These are phyloP conservation scores for Monascus purpureus DNA, from an alignment of 495 filamentous ascomycete genomes.

Conservation along the genomic window DNA sequence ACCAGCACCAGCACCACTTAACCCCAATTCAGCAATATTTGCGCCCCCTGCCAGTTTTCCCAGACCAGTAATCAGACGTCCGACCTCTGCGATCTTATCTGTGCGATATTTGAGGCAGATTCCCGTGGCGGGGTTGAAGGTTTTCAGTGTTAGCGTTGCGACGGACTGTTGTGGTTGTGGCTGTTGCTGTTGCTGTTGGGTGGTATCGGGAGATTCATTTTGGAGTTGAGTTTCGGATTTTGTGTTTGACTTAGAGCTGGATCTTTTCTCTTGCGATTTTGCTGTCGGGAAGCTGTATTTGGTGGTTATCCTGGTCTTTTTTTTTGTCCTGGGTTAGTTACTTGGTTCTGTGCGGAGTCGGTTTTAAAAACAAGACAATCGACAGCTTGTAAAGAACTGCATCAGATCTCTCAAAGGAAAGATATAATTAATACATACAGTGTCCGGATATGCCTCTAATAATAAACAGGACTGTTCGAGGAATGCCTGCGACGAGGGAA, in stretches of 20 bases:
- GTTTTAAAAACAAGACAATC: too few species aligned
- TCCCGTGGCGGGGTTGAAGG: slow-evolving; percentile 72
- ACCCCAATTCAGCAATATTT: slow-evolving; percentile 47
- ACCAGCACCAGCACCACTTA: slow-evolving; percentile 15
- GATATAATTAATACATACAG: slow-evolving; percentile 28
- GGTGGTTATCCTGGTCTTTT: slow-evolving; percentile 67
- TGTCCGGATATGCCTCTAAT: slow-evolving; percentile 48
- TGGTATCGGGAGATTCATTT: not conserved
- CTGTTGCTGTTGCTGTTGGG: slow-evolving; percentile 9
- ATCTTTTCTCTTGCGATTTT: slow-evolving; percentile 1
- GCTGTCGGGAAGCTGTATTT: slow-evolving; percentile 54
- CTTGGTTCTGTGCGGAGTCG: too few species aligned
- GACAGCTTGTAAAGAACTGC: too few species aligned
- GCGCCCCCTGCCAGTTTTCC: slow-evolving; percentile 46
- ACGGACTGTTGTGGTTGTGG: slow-evolving; percentile 23
- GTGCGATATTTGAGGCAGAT: slow-evolving; percentile 81
- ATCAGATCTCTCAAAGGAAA: not conserved
- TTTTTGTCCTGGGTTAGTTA: not conserved
- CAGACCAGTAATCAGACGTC: slow-evolving; percentile 59
- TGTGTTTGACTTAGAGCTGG: slow-evolving; percentile 6
- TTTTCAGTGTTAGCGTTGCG: slow-evolving; percentile 70
- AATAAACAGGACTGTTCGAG: slow-evolving; percentile 49
- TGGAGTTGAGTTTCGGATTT: slow-evolving; percentile 6
- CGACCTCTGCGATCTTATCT: slow-evolving; percentile 80
- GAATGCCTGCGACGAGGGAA: slow-evolving; percentile 46